A percentile compares a stretch with the other conserved stretches of the same genome.
phyloP scores from a whole-genome alignment of 2,329 filamentous ascomycete genomes.

The Graphilbum fragrans region DNA sequence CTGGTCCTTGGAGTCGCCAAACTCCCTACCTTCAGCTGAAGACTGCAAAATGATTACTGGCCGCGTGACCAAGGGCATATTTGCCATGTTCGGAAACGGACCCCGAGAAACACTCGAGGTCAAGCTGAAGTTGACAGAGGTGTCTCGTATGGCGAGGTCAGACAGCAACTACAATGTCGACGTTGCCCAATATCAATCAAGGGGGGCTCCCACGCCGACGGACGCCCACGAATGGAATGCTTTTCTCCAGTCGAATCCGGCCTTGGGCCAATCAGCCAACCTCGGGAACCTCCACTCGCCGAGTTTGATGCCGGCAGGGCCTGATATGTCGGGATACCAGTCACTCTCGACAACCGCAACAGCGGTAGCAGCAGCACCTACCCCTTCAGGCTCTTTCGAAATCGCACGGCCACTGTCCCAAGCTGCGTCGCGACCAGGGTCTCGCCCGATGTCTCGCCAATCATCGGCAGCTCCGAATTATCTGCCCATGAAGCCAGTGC shows the following conservation, averaged over 20 bases:
- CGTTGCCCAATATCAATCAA: slow-evolving; percentile 9
- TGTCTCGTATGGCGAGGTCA: slow-evolving; percentile 42
- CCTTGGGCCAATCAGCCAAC: slow-evolving; percentile 26
- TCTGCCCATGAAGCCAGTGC: background rate
- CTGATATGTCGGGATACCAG: background rate
- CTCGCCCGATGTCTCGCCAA: slow-evolving; percentile 9
- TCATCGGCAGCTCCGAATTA: slow-evolving; percentile 4
- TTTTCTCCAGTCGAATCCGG: slow-evolving; percentile 61
- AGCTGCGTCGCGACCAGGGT: slow-evolving; percentile 5
- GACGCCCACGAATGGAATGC: slow-evolving; percentile 69
- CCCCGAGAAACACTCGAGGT: slow-evolving; percentile 86
- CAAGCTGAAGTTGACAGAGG: slow-evolving; percentile 72
- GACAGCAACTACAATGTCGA: slow-evolving; percentile 13
- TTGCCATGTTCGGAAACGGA: slow-evolving; percentile 74
- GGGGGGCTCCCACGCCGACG: slow-evolving; percentile 31
- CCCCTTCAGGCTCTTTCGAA: background rate
- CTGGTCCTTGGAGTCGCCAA: slow-evolving; percentile 50
- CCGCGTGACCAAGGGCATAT: slow-evolving; percentile 73
- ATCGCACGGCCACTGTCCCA: background rate
- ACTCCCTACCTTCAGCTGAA: slow-evolving; percentile 28
- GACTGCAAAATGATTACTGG: slow-evolving; percentile 60
- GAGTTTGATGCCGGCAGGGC: background rate
- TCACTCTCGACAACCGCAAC: too few relatives aligned
- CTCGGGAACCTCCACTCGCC: slow-evolving; percentile 21
- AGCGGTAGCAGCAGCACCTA: background rate